Evolutionary conservation across 805 yeast species (phyloP).

Genomic region (Sugiyamaella floridensis): DNA sequence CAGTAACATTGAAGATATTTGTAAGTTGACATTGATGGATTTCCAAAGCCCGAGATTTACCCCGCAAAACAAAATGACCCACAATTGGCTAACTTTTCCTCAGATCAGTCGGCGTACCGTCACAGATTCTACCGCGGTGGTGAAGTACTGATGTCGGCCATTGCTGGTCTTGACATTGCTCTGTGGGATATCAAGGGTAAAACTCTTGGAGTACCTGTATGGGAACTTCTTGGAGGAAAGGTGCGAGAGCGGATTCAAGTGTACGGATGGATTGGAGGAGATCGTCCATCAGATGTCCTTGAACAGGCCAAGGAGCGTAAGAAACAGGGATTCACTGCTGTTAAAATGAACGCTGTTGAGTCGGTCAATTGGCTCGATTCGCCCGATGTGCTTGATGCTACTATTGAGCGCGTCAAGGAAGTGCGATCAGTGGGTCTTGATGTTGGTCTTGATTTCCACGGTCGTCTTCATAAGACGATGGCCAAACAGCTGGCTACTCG

Average conservation of each 20-base stretch:
- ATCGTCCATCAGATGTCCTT: slow-evolving; percentile 20
- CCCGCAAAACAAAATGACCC: background rate
- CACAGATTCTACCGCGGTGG: slow-evolving; percentile 31
- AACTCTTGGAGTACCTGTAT: slow-evolving; percentile 28
- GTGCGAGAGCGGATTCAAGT: slow-evolving; percentile 27
- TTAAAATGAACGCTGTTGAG: slow-evolving; percentile 31
- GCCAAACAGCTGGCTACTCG: slow-evolving; percentile 27
- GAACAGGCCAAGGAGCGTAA: slow-evolving; percentile 26
- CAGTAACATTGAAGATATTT: slow-evolving; percentile 25
- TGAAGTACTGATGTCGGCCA: slow-evolving; percentile 29
- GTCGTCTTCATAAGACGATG: slow-evolving; percentile 29
- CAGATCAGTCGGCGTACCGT: slow-evolving; percentile 23
- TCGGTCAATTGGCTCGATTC: slow-evolving; percentile 26
- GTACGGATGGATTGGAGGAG: slow-evolving; percentile 32
- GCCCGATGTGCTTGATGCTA: slow-evolving; percentile 22
- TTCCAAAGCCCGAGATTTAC: too few species aligned
- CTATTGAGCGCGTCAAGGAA: slow-evolving; percentile 24
- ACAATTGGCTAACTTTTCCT: background rate
- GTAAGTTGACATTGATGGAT: slow-evolving; percentile 8
- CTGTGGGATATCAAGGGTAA: slow-evolving; percentile 31
- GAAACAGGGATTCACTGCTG: slow-evolving; percentile 29
- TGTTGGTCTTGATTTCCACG: slow-evolving; percentile 29
- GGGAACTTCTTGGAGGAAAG: slow-evolving; percentile 27
- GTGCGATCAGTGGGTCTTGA: slow-evolving; percentile 25
- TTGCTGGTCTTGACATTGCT: slow-evolving; percentile 30